Base-by-base conservation (phyloP, 441 rosid genomes). In the Jatropha podagrica region DNA sequence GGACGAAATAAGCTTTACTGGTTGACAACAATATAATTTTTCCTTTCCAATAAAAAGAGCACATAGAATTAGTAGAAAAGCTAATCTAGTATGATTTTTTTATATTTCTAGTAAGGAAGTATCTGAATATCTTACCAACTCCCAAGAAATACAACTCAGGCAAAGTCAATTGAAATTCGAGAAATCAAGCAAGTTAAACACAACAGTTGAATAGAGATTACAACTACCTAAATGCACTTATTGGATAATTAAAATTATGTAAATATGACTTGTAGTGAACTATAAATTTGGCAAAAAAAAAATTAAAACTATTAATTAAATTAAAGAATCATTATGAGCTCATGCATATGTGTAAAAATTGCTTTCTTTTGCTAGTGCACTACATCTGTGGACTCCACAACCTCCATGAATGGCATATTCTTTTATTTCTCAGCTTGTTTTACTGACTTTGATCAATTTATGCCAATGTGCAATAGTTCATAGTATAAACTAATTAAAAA, bases 161-260 rank as follows among this genome's bases (percentile, higher is more conserved):
- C 46, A 27, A 64, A 73, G 69, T 63, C 69, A 73, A 37, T n/a
- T 6, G 52, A 64, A 38, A 27, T 61, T 32, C 27, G 69, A 23
- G 49, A 64, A 42, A 40, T 37, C 44, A 74, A 64, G 44, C 54
- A 74, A 64, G 44, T 46, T 72, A 61, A 71, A 71, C 74, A 58
- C 42, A 13, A 41, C 6, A 27, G 46, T 14, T 5, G 17, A 60
- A 60, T 44, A 20, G 17, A 48, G 23, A 46, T 3, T 46, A 48
- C 14, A 4, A 48, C 52, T 23, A 23, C 23, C 23, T 23, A 23
- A 23, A 23, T 23, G 23, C 23, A 23, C 23, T 23, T 23, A 23
- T 23, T 23, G 23, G 23, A 23, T 23, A 23, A 23, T 23, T 23
- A 23, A 23, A 23, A 23, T 23, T 23, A 23, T 23, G 23, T 23